phyloP scores from a whole-genome alignment of 2,329 filamentous ascomycete species.

The Emydomyces testavorans region DNA sequence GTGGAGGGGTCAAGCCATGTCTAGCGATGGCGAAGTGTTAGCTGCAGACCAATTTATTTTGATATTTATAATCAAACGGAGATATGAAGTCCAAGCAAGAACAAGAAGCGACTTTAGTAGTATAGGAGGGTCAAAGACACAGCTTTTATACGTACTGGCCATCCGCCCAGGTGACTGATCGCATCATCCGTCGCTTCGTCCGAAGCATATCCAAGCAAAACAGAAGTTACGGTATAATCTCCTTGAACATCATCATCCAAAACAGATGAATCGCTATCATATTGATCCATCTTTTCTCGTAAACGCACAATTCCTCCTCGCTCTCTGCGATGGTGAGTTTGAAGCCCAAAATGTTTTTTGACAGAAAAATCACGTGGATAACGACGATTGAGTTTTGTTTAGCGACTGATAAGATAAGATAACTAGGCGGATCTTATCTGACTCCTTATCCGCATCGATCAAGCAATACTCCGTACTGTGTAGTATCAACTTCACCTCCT shows the following conservation, averaged over 20 bases:
- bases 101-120: neutral
- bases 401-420: slow-evolving; percentile 1
- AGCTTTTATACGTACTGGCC: slow-evolving; percentile 53
- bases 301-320: neutral
- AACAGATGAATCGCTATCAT: slow-evolving; percentile 76
- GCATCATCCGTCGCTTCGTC: slow-evolving; percentile 67
- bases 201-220: slow-evolving; percentile 80
- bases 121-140: neutral
- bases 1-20: slow-evolving; percentile 68
- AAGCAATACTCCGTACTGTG: neutral
- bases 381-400: neutral
- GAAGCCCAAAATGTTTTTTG: slow-evolving; percentile 10
- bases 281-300: slow-evolving; percentile 40
- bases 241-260: slow-evolving; percentile 47
- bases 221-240: slow-evolving; percentile 54
- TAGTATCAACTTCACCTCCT: no score
- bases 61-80: neutral
- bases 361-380: neutral
- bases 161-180: slow-evolving; percentile 78
- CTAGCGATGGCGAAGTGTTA: slow-evolving; percentile 36
- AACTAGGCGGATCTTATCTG: neutral
- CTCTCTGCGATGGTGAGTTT: neutral
- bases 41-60: neutral
- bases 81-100: neutral
- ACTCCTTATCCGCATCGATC: neutral